phyloP scores from a whole-genome alignment of 164 flowering plant genomes.

The Vitis riparia region DNA sequence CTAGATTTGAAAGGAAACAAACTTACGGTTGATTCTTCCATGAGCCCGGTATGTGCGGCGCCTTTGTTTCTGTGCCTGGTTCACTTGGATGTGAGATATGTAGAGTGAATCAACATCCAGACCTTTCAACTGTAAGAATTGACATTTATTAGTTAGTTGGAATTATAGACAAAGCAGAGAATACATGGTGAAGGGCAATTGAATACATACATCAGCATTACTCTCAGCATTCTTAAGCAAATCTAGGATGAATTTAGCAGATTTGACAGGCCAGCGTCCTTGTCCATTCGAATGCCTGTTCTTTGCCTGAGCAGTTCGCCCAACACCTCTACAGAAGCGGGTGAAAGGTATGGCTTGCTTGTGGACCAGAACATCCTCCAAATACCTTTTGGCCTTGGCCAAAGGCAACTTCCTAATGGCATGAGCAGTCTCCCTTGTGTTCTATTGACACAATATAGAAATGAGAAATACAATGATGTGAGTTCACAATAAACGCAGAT shows the following conservation, averaged over 20 bases:
- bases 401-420: constrained; percentile 75
- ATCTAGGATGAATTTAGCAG: constrained; percentile 83
- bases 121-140: constrained; percentile 62
- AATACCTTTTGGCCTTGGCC: constrained; percentile 77
- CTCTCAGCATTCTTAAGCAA: constrained; percentile 96
- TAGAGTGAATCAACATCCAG: constrained; percentile 78
- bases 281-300: constrained; percentile 91
- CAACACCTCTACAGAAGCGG: constrained; percentile 94
- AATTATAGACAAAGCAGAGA: background rate
- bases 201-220: constrained; percentile 75
- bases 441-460: constrained; percentile 32
- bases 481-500: no score
- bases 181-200: background rate
- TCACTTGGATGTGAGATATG: constrained; percentile 82
- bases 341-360: constrained; percentile 94
- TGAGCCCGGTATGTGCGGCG: constrained; percentile 90
- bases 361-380: constrained; percentile 89
- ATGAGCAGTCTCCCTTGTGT: constrained; percentile 86
- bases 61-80: constrained; percentile 88
- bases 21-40: constrained; percentile 86
- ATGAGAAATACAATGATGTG: background rate
- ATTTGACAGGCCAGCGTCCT: constrained; percentile 95
- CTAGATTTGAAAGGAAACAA: background rate
- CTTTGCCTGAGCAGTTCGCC: constrained; percentile 95
- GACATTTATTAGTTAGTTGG: background rate